These are phyloP conservation scores for Claviceps paspali DNA, from an alignment of 2,329 filamentous ascomycete species.

Conservation along the genomic window DNA sequence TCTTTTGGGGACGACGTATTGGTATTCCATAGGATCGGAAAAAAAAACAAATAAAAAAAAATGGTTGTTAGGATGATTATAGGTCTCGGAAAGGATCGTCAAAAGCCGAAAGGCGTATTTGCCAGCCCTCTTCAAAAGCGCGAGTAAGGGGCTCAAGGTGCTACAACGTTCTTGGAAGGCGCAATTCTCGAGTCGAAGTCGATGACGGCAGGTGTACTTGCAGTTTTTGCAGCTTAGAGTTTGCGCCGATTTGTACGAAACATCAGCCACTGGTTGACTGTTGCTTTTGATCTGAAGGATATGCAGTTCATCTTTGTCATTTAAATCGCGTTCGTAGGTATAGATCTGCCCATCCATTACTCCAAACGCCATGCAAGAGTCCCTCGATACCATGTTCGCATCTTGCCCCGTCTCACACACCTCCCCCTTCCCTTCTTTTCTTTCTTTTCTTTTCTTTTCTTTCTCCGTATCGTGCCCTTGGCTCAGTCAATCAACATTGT, in stretches of 20 bases:
- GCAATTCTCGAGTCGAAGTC: not conserved
- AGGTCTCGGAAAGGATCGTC: not conserved
- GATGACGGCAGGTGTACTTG: not conserved
- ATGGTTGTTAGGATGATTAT: not conserved
- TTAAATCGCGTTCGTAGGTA: not conserved
- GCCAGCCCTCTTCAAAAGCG: not conserved
- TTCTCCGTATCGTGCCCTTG: constrained; percentile 1
- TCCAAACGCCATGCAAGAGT: constrained; percentile 11
- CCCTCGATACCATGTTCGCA: constrained; percentile 5
- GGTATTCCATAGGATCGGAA: not conserved
- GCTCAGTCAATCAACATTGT: constrained; percentile 63
- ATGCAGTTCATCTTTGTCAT: not conserved
- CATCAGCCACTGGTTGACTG: not conserved
- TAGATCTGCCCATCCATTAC: constrained; percentile 2
- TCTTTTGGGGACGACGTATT: not conserved
- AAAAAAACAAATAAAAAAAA: too few species aligned
- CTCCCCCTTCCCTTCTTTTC: not conserved
- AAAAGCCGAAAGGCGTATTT: not conserved
- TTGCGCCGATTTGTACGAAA: not conserved
- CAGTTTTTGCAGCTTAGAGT: not conserved
- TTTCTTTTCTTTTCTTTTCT: too few species aligned
- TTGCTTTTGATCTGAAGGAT: not conserved
- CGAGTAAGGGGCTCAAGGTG: not conserved
- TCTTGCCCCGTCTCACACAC: not conserved
- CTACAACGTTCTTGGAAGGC: not conserved